These are phyloP conservation scores for Epicoccum nigrum DNA, from an alignment of 2,329 filamentous ascomycete genomes.

Conservation along the genomic window DNA sequence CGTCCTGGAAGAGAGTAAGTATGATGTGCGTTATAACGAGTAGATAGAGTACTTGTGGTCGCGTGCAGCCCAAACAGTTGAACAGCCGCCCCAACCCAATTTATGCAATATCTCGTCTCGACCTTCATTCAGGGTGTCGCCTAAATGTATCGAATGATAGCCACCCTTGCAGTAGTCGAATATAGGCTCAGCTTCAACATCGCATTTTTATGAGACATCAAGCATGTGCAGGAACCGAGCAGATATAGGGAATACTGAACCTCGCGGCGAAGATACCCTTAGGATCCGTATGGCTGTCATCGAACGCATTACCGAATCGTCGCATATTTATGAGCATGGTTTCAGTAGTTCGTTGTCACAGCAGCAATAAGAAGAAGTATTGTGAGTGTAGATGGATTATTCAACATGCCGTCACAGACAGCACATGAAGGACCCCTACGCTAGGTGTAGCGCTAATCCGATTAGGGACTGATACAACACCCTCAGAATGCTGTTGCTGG, in stretches of 20 bases:
- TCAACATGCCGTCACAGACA: too few relatives aligned
- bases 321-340: too few relatives aligned
- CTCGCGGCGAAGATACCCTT: too few relatives aligned
- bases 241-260: neutral
- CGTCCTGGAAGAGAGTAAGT: neutral
- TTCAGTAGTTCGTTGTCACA: too few relatives aligned
- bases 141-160: slow-evolving; percentile 27
- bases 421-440: too few relatives aligned
- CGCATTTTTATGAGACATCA: neutral
- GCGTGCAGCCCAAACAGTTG: slow-evolving; percentile 28
- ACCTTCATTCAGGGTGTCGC: slow-evolving; percentile 25
- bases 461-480: too few relatives aligned
- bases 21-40: neutral
- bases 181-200: slow-evolving; percentile 28
- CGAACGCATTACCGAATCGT: too few relatives aligned
- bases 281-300: too few relatives aligned
- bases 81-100: slow-evolving; percentile 30
- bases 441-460: too few relatives aligned
- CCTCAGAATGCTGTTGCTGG: too few relatives aligned
- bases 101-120: slow-evolving; percentile 33
- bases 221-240: neutral
- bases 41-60: neutral
- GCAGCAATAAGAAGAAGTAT: too few relatives aligned
- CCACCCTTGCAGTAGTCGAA: slow-evolving; percentile 25
- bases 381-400: too few relatives aligned